phyloP scores from a whole-genome alignment of 1,284 basidiomycete species.

The Lentinula novae-zelandiae region DNA sequence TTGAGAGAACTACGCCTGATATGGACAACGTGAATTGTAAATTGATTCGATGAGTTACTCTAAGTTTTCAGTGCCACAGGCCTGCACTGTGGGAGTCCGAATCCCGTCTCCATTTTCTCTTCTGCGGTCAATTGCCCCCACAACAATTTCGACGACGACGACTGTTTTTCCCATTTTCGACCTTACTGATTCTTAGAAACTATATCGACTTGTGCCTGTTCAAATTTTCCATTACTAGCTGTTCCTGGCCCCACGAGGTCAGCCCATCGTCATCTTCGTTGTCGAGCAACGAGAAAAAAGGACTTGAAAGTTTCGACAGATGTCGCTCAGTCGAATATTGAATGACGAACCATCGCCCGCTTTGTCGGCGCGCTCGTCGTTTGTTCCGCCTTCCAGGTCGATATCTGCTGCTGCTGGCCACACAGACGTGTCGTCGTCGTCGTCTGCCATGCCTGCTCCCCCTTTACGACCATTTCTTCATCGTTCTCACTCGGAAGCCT shows the following conservation, averaged over 20 bases:
- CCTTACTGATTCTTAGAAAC: slow-evolving; percentile 2
- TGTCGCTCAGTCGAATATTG: slow-evolving; percentile 74
- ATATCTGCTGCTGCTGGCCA: not conserved
- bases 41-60: slow-evolving; percentile 2
- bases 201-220: not conserved
- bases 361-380: slow-evolving; percentile 25
- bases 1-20: not conserved
- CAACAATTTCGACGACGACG: not conserved
- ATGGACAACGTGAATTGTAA: not conserved
- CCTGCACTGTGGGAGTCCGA: not conserved
- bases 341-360: slow-evolving; percentile 57
- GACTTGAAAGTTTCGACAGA: slow-evolving; percentile 21
- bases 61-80: not conserved
- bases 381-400: slow-evolving; percentile 13
- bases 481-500: slow-evolving; percentile 8
- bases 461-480: not conserved
- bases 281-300: not conserved
- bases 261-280: not conserved
- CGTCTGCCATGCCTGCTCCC: slow-evolving; percentile 4
- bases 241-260: slow-evolving; percentile 16
- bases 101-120: not conserved
- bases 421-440: slow-evolving; percentile 9
- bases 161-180: not conserved
- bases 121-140: not conserved
- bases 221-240: slow-evolving; percentile 1